Conservation (phyloP, 1,139 yeast genomes). For the Geotrichum klebahnii region DNA sequence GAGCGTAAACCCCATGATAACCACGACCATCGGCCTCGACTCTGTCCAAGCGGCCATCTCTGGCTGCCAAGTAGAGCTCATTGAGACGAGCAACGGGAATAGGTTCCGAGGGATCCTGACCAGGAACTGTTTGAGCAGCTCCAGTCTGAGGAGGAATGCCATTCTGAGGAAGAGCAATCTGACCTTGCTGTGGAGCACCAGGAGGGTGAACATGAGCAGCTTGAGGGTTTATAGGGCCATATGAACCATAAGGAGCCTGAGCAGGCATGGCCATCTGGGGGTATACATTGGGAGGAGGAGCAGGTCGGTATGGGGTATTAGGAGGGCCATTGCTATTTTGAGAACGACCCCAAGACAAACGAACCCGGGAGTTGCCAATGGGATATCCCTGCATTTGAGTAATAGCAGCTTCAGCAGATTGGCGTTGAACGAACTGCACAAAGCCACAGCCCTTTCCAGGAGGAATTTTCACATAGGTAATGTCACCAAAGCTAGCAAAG, state of each 20-base stretch:
- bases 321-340: conserved; percentile 32
- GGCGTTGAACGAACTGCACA: conserved; percentile 72
- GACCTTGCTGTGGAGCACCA: conserved; percentile 14
- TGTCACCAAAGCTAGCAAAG: conserved; percentile 80
- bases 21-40: conserved; percentile 46
- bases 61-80: conserved; percentile 47
- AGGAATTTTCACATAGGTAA: conserved; percentile 82
- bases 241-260: conserved; percentile 38
- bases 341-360: conserved; percentile 85
- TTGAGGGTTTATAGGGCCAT: conserved; percentile 40
- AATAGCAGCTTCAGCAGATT: conserved; percentile 86
- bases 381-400: conserved; percentile 90
- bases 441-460: conserved; percentile 93
- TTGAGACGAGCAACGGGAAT: conserved; percentile 45
- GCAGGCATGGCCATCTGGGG: conserved; percentile 37
- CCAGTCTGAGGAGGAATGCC: conserved; percentile 26
- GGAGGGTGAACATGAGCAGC: conserved; percentile 35
- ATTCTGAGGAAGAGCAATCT: conserved; percentile 11
- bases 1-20: conserved; percentile 43
- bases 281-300: conserved; percentile 38
- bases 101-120: conserved; percentile 40
- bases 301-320: conserved; percentile 33
- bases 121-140: conserved; percentile 26
- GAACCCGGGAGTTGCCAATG: conserved; percentile 76
- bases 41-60: conserved; percentile 49